Evolutionary conservation across 2,329 filamentous ascomycete genomes (phyloP), one percentile per base, ranked within the genome.

Genomic region (Scytalidium lignicola): DNA sequence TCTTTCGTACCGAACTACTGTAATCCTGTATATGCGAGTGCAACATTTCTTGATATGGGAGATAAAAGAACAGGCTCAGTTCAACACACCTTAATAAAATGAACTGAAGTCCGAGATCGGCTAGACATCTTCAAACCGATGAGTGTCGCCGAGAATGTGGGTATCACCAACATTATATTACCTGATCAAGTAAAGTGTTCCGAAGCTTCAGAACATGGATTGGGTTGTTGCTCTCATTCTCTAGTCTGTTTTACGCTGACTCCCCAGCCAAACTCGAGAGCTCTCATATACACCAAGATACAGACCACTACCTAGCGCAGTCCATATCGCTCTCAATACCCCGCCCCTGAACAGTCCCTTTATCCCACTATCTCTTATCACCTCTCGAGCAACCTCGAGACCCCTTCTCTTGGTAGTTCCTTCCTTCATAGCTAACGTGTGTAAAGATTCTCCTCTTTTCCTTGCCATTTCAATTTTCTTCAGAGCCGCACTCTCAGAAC

Each of bases 271-370:
- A 37, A 79, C 71, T 62, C 89, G 83, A 9, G 87, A 85, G 55
- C 83, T 84, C 66, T 96, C 90, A 68, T 96, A 96, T 41, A 87
- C 85, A 20, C 89, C 88, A 40, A 96, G 70, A 72, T 96, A 96
- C 49, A 96, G 69, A 3, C 90, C 90, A 63, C 86, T 86, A 0
- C 90, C 89, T 4, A 95, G 56, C 47, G 89, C 85, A 13, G 90
- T 93, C 90, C 90, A 96, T 1, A 79, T 78, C 8, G 79, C 82
- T 51, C 91, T 79, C 56, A 96, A 70, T 28, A 78, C 70, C 2
- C 83, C 88, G 6, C 91, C 91, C 28, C 86, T 75, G 66, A 93
- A 95, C 32, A 96, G 67, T 0, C 90, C 90, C 50, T 71, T 80
- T 1, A 88, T 56, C 1, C 90, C 91, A 55, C 82, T 78, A 53